phyloP scores from a whole-genome alignment of 2,329 filamentous ascomycete genomes.

The Pestalotiopsis sp. region DNA sequence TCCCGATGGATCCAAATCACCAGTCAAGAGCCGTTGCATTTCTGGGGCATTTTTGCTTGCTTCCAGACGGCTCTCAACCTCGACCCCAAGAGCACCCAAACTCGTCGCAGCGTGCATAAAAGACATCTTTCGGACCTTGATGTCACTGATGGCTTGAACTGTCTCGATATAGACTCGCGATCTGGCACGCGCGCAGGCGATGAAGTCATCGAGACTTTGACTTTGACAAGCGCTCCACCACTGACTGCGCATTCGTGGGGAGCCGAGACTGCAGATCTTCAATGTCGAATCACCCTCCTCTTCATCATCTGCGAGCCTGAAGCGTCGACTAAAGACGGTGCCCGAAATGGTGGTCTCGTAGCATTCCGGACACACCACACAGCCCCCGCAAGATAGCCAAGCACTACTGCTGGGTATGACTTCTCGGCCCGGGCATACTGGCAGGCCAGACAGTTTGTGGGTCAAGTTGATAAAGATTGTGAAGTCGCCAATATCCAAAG shows the following conservation, averaged over 20 bases:
- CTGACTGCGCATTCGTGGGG: neutral
- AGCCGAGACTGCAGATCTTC: conserved; percentile 2
- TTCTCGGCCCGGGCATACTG: neutral
- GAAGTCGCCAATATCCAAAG: conserved; percentile 11
- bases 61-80: neutral
- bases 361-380: conserved; percentile 11
- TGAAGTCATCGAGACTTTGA: conserved; percentile 1
- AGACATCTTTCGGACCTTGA: neutral
- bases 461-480: neutral
- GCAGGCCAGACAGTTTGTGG: neutral
- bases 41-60: neutral
- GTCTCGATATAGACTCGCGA: neutral
- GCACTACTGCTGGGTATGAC: neutral
- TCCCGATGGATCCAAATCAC: neutral
- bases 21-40: too few species aligned
- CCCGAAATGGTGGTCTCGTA: neutral
- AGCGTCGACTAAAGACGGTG: neutral
- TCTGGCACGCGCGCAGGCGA: neutral
- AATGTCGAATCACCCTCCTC: neutral
- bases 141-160: neutral
- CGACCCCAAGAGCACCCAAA: neutral
- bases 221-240: conserved; percentile 4
- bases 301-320: neutral
- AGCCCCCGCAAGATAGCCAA: neutral
- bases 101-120: neutral